These are phyloP conservation scores for Gossypium lobatum DNA, from an alignment of 441 rosid species.

Conservation along the genomic window DNA sequence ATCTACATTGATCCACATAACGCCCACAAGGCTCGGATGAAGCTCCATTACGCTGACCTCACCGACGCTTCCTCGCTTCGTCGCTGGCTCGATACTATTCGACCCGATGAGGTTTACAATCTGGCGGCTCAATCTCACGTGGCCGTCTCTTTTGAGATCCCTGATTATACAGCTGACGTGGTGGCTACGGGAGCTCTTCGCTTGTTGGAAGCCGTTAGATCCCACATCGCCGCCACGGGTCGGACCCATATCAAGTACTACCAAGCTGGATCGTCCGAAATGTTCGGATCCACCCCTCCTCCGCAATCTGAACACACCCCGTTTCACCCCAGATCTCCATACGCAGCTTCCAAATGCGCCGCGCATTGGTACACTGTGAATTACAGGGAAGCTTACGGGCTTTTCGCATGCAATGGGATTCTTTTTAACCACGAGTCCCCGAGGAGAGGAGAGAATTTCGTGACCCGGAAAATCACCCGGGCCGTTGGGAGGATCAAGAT, in stretches of 20 bases:
- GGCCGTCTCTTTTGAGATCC: slow-evolving; percentile 83
- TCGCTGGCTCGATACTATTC: slow-evolving; percentile 76
- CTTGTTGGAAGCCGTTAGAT: slow-evolving; percentile 71
- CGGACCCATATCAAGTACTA: slow-evolving; percentile 58
- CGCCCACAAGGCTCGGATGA: slow-evolving; percentile 73
- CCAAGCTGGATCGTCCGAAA: slow-evolving; percentile 83
- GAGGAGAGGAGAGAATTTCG: slow-evolving; percentile 75
- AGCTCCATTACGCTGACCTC: slow-evolving; percentile 90
- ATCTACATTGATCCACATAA: slow-evolving; percentile 89
- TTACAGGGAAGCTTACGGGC: slow-evolving; percentile 72
- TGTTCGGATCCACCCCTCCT: slow-evolving; percentile 86
- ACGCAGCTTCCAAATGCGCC: slow-evolving; percentile 73
- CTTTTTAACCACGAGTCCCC: slow-evolving; percentile 86
- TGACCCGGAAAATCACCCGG: slow-evolving; percentile 72
- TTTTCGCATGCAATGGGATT: slow-evolving; percentile 81
- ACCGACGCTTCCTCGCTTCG: slow-evolving; percentile 80
- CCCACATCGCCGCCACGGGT: slow-evolving; percentile 60
- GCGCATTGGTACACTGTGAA: slow-evolving; percentile 93
- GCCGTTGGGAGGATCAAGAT: slow-evolving; percentile 79
- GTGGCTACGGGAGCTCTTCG: slow-evolving; percentile 82
- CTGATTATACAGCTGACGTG: slow-evolving; percentile 78
- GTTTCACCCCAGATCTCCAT: slow-evolving; percentile 84
- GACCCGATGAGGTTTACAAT: slow-evolving; percentile 79
- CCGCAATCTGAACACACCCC: slow-evolving; percentile 62
- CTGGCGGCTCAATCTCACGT: slow-evolving; percentile 87